phyloP scores from a whole-genome alignment of 106 monocot genomes.

The Chionographis japonica region DNA sequence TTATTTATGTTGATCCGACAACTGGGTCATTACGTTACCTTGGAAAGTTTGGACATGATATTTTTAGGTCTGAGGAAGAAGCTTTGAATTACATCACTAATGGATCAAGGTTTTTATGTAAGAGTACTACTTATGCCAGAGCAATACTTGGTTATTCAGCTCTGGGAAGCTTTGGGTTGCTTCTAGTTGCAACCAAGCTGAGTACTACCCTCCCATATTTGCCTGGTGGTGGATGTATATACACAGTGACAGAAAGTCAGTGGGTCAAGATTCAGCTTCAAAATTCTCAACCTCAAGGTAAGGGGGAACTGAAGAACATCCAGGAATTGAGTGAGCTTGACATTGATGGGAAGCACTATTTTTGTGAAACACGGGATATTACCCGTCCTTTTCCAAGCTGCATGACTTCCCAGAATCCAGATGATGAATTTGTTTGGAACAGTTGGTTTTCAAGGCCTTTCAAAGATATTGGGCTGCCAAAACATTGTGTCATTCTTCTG shows the following conservation, averaged over 20 bases:
- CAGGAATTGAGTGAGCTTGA: constrained; percentile 76
- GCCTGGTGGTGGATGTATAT: constrained; percentile 88
- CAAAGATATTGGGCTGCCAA: constrained; percentile 80
- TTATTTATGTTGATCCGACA: constrained; percentile 88
- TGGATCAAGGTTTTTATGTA: constrained; percentile 59
- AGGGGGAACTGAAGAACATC: constrained; percentile 81
- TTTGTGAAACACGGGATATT: constrained; percentile 93
- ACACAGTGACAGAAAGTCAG: constrained; percentile 77
- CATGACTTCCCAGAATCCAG: constrained; percentile 61
- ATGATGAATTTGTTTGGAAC: constrained; percentile 99
- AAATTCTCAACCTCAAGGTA: constrained; percentile 79
- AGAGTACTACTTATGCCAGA: constrained; percentile 56
- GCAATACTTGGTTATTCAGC: constrained; percentile 86
- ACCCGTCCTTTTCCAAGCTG: constrained; percentile 87
- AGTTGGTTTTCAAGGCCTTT: constrained; percentile 91
- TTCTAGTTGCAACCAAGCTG: constrained; percentile 84
- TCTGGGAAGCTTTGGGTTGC: constrained; percentile 70
- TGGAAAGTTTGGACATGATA: constrained; percentile 58
- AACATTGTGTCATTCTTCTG: constrained; percentile 81
- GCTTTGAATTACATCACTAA: constrained; percentile 79
- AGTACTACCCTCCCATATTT: constrained; percentile 51
- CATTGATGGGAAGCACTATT: constrained; percentile 94
- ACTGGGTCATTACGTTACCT: constrained; percentile 61
- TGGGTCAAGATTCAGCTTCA: constrained; percentile 88
- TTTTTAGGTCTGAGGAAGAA: constrained; percentile 68